Percentiles rank a stretch among this genome's conserved stretches.
Evolutionary conservation across 495 filamentous ascomycete genomes (phyloP).

Genomic region (Trichocladium antarcticum): DNA sequence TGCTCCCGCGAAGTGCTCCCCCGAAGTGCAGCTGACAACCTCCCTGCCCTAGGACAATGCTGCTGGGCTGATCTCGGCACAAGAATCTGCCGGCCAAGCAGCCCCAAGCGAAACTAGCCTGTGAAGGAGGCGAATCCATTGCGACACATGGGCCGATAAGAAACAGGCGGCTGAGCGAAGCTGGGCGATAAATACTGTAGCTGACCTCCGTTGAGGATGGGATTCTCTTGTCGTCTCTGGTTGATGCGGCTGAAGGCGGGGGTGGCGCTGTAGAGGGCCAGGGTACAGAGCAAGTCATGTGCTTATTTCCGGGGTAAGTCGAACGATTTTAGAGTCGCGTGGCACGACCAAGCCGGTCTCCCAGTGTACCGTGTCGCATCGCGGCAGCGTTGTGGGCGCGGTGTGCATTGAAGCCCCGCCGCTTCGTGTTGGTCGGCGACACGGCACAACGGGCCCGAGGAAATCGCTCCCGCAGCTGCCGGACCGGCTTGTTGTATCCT

Average conservation of each 20-base stretch:
- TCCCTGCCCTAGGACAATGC: background rate
- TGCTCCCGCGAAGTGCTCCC: background rate
- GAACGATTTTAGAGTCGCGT: background rate
- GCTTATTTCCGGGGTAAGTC: background rate
- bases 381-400: slow-evolving; percentile 2
- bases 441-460: background rate
- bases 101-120: background rate
- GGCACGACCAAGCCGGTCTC: background rate
- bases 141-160: background rate
- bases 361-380: background rate
- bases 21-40: background rate
- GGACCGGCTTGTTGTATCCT: no score
- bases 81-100: slow-evolving; percentile 1
- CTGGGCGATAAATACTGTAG: background rate
- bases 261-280: background rate
- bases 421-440: background rate
- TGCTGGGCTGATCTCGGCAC: background rate
- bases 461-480: no score
- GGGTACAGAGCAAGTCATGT: no score
- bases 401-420: background rate
- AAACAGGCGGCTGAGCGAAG: background rate
- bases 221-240: background rate
- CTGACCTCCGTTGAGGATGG: background rate
- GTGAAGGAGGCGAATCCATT: background rate
- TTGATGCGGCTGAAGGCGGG: background rate